Evolutionary conservation across 2,329 filamentous ascomycete genomes (phyloP).

Genomic region (Neofusicoccum umdonicola): DNA sequence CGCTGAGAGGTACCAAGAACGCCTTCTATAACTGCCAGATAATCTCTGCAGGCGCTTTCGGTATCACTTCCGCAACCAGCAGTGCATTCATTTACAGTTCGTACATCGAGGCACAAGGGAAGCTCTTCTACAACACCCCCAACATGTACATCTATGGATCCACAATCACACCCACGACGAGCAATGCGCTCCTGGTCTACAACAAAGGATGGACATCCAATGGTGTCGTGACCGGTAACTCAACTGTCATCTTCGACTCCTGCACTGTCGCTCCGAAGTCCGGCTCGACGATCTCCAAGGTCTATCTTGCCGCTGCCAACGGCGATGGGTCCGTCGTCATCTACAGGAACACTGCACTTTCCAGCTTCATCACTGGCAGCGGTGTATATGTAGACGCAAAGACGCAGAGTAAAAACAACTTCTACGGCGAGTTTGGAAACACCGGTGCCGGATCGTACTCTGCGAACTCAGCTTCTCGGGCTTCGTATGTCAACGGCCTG

Average conservation of each 20-base stretch:
- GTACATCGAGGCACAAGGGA: conserved; percentile 46
- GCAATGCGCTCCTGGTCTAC: conserved; percentile 39
- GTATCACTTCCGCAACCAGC: conserved; percentile 30
- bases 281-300: conserved; percentile 37
- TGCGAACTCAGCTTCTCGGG: conserved; percentile 34
- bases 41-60: conserved; percentile 37
- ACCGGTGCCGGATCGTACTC: conserved; percentile 43
- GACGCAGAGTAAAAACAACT: conserved; percentile 21
- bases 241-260: conserved; percentile 43
- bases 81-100: conserved; percentile 44
- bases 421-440: conserved; percentile 45
- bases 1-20: conserved; percentile 39
- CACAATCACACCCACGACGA: conserved; percentile 40
- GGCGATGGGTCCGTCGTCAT: conserved; percentile 41
- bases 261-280: conserved; percentile 35
- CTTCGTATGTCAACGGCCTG: conserved; percentile 35
- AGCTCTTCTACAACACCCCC: conserved; percentile 42
- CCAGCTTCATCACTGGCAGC: conserved; percentile 36
- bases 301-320: conserved; percentile 45
- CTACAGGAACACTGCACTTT: conserved; percentile 41
- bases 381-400: conserved; percentile 34
- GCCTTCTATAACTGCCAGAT: conserved; percentile 48
- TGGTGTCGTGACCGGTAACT: conserved; percentile 29
- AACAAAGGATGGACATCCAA: conserved; percentile 34
- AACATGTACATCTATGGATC: conserved; percentile 46